Evolutionary conservation across 192 early-diverging fungal species (phyloP).

Genomic region (Umbelopsis ramanniana): DNA sequence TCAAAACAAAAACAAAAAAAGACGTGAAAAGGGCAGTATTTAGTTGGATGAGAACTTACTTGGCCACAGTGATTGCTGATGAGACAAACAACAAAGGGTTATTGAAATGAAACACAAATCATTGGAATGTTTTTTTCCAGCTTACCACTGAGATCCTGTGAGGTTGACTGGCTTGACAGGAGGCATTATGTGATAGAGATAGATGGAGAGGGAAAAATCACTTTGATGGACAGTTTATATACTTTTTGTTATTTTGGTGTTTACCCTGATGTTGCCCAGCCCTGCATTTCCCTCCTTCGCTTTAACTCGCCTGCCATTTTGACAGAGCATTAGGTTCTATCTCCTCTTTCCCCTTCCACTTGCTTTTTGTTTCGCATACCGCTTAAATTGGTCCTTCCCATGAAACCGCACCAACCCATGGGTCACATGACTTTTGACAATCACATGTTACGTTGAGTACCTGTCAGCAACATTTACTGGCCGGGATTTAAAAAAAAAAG

Average conservation of each 20-base stretch:
- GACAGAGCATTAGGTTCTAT: too few relatives aligned
- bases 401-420: too few relatives aligned
- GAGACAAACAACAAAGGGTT: neutral
- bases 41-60: neutral
- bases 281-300: neutral
- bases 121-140: too few relatives aligned
- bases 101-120: neutral
- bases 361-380: too few relatives aligned
- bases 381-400: too few relatives aligned
- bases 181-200: neutral
- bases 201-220: neutral
- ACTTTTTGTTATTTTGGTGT: too few relatives aligned
- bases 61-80: constrained; percentile 13
- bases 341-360: too few relatives aligned
- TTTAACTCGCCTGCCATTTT: neutral
- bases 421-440: too few relatives aligned
- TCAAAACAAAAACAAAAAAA: neutral
- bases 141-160: constrained; percentile 12
- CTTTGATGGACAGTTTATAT: neutral
- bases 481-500: neutral
- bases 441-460: neutral
- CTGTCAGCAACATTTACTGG: neutral
- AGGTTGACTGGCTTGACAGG: constrained; percentile 17
- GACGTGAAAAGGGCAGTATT: neutral
- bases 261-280: too few relatives aligned